These are phyloP conservation scores for Starmerella bombicola DNA, from an alignment of 805 yeast genomes.

Conservation along the genomic window DNA sequence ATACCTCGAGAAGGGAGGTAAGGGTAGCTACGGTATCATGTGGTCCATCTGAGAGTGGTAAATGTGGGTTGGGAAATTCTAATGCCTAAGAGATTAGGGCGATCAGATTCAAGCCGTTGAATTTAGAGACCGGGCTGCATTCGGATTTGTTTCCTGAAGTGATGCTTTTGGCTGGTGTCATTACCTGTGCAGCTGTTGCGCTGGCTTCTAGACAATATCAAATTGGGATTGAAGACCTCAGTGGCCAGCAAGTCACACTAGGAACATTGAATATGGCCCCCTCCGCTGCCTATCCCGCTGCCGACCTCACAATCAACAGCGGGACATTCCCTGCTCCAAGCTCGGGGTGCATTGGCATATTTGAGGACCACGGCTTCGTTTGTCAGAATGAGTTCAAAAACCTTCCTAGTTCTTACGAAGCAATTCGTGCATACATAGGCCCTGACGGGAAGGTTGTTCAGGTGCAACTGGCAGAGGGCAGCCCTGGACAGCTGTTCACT, in stretches of 20 bases:
- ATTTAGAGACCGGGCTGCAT: no score
- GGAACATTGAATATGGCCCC: slow-evolving; percentile 1
- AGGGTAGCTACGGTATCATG: slow-evolving; percentile 1
- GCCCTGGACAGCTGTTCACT: not conserved
- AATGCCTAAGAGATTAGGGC: no score
- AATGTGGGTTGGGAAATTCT: no score
- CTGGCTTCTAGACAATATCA: not conserved
- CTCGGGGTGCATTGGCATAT: slow-evolving; percentile 15
- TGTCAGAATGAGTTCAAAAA: slow-evolving; percentile 11
- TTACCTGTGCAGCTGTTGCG: not conserved
- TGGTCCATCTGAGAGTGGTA: no score
- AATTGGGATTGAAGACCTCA: not conserved
- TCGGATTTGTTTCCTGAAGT: no score
- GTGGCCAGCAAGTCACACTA: not conserved
- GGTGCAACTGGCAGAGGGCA: slow-evolving; percentile 21
- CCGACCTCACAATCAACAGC: not conserved
- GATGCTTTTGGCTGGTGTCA: no score
- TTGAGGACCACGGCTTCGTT: slow-evolving; percentile 3
- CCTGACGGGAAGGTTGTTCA: slow-evolving; percentile 8
- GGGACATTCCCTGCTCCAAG: slow-evolving; percentile 1
- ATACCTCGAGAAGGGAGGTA: not conserved
- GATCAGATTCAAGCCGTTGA: no score
- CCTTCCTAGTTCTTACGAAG: slow-evolving; percentile 1
- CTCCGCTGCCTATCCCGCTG: not conserved
- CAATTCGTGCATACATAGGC: slow-evolving; percentile 2